Base-by-base conservation (phyloP, 352 stramenopile genomes). In the Globisporangium lucens region DNA sequence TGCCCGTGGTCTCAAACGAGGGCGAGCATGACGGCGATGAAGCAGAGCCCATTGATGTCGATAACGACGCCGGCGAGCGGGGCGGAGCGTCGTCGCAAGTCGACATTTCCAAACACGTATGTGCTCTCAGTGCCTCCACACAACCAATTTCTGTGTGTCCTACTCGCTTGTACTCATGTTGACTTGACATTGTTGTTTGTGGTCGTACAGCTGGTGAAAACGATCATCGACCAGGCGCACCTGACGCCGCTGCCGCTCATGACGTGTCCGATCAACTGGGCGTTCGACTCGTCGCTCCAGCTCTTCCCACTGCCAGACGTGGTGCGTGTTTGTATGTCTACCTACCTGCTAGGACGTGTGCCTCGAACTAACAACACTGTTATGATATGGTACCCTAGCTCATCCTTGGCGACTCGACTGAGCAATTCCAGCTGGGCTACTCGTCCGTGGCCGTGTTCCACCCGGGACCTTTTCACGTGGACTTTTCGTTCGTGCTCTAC, bases 251-350 rank as follows among this genome's bases (percentile, higher is more conserved):
- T 98, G 41, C 89, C 91, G 38, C 70, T 97, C 15, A 85, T 93
- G 64, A 78, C 82, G 29, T 85, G 83, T 65, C 94, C 96, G n/a
- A 96, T 98, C 66, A 97, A 97, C 71, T 98, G 94, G 93, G 89
- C 94, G 27, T 98, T 95, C 67, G 94, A 99, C 75, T 85, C 93
- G 47, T 83, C 91, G 5, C 70, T 99, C 49, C 85, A 95, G 61
- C 79, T 99, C 17, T 98, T 98, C 73, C 96, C 96, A 1, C 75
- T 94, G 57, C 96, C 96, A 0, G 89, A 98, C 73, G 89, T 97
- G 66, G 69, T 97, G 59, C 30, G 69, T 68, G n/a, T n/a, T n/a
- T n/a, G 29, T 17, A 35, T 24, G 0, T 24, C 24, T 24, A 24
- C 24, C 24, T 61, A 2, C 22, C 9, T 15, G 0, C 36, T 36